These are phyloP conservation scores for Ustilago shanxiensis DNA, from an alignment of 1,284 basidiomycete genomes.

Conservation along the genomic window DNA sequence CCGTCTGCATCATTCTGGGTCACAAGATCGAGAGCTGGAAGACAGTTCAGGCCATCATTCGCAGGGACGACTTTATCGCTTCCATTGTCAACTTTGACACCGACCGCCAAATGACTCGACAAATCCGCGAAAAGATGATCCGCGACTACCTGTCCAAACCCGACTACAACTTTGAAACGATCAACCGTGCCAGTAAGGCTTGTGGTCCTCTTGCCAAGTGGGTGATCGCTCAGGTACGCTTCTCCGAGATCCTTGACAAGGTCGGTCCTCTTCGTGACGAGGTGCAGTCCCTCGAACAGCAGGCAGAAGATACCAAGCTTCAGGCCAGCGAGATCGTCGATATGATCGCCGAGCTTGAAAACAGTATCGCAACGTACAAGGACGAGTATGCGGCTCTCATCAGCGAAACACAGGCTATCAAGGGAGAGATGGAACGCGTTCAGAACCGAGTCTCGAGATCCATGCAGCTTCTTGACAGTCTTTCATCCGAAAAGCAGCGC, in stretches of 20 bases:
- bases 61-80: conserved; percentile 96
- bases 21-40: conserved; percentile 98
- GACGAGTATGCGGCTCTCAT: conserved; percentile 97
- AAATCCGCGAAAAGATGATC: conserved; percentile 91
- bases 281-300: conserved; percentile 89
- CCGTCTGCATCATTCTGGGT: conserved; percentile 96
- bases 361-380: conserved; percentile 93
- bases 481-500: conserved; percentile 92
- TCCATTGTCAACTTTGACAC: conserved; percentile 98
- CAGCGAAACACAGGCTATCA: conserved; percentile 97
- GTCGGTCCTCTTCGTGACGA: conserved; percentile 97
- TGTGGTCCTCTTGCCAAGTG: conserved; percentile 98
- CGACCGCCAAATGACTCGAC: conserved; percentile 86
- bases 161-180: conserved; percentile 93
- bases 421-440: conserved; percentile 96
- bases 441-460: conserved; percentile 96
- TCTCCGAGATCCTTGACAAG: conserved; percentile 97
- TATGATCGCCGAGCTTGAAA: conserved; percentile 92
- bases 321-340: conserved; percentile 89
- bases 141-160: conserved; percentile 91
- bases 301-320: conserved; percentile 91
- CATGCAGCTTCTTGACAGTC: conserved; percentile 91
- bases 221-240: conserved; percentile 96
- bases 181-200: conserved; percentile 94
- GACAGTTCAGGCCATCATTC: conserved; percentile 94